Evolutionary conservation across 139 green algal species (phyloP).

Genomic region (Chlamydomonas eustigma): DNA sequence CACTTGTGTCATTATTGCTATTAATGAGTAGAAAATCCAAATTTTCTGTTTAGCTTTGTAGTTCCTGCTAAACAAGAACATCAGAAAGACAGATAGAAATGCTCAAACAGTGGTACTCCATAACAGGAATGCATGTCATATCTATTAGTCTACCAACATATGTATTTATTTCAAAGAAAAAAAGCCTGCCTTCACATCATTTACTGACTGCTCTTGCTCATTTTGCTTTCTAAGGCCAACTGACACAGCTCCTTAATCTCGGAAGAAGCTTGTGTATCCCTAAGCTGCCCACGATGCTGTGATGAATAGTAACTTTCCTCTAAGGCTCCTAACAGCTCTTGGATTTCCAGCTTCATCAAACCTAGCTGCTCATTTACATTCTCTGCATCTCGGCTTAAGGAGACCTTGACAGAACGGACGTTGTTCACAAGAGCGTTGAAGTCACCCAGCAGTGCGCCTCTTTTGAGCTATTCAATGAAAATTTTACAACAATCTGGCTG

Average conservation of each 20-base stretch:
- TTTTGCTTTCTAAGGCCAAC: slow-evolving; percentile 6
- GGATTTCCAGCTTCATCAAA: background rate
- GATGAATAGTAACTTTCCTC: slow-evolving; percentile 21
- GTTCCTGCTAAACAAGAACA: too few species aligned
- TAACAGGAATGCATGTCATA: too few species aligned
- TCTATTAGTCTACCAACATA: too few species aligned
- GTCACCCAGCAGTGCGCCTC: slow-evolving; percentile 29
- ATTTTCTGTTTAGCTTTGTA: too few species aligned
- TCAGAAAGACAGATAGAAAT: too few species aligned
- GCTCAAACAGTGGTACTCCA: too few species aligned
- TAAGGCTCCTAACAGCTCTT: slow-evolving; percentile 5
- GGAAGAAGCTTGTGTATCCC: background rate
- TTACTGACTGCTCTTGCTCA: too few species aligned
- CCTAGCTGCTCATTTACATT: background rate
- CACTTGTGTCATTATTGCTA: too few species aligned
- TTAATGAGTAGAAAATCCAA: too few species aligned
- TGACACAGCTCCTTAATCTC: slow-evolving; percentile 8
- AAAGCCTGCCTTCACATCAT: too few species aligned
- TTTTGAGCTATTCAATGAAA: slow-evolving; percentile 32
- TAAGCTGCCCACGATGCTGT: background rate
- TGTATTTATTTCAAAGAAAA: too few species aligned
- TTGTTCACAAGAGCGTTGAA: slow-evolving; percentile 19
- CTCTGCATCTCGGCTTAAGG: slow-evolving; percentile 16
- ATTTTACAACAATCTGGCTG: too few species aligned
- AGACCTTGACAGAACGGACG: slow-evolving; percentile 10